Evolutionary conservation across 768 basidiomycete genomes (phyloP).

Genomic region (Collybia nuda): DNA sequence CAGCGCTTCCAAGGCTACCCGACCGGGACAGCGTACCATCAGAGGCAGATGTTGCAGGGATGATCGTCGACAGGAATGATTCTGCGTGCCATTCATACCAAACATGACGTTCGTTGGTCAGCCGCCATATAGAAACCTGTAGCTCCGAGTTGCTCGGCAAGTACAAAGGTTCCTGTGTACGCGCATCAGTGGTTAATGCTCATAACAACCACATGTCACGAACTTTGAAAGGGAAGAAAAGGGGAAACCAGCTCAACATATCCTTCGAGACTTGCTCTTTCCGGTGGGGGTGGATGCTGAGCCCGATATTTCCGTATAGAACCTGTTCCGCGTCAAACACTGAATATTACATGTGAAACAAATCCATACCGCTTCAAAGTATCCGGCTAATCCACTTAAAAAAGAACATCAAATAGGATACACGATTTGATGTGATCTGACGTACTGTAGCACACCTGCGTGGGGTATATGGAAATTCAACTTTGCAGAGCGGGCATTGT

Average conservation of each 20-base stretch:
- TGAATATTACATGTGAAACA: neutral
- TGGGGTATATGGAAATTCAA: conserved; percentile 92
- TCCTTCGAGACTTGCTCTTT: conserved; percentile 87
- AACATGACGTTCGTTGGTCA: conserved; percentile 85
- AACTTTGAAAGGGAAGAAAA: conserved; percentile 94
- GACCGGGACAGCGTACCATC: conserved; percentile 21
- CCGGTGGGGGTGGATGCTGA: conserved; percentile 92
- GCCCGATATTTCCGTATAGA: conserved; percentile 84
- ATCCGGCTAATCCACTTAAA: conserved; percentile 82
- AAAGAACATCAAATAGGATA: conserved; percentile 1
- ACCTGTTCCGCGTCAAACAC: conserved; percentile 30
- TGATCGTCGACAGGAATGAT: conserved; percentile 66
- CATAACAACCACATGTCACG: conserved; percentile 20
- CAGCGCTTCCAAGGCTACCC: neutral
- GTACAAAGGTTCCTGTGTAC: conserved; percentile 82
- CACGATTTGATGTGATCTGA: conserved; percentile 1
- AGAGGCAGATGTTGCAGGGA: conserved; percentile 36
- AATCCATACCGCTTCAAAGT: conserved; percentile 78
- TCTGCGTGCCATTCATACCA: conserved; percentile 99
- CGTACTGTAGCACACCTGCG: conserved; percentile 83
- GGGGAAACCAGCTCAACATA: conserved; percentile 99
- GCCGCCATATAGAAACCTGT: conserved; percentile 90
- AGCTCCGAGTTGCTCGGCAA: conserved; percentile 91
- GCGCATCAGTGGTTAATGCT: conserved; percentile 1
- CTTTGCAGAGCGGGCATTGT: conserved; percentile 88